Base-by-base conservation (phyloP, 2,329 filamentous ascomycete genomes). In the Kalmusia sp. region DNA sequence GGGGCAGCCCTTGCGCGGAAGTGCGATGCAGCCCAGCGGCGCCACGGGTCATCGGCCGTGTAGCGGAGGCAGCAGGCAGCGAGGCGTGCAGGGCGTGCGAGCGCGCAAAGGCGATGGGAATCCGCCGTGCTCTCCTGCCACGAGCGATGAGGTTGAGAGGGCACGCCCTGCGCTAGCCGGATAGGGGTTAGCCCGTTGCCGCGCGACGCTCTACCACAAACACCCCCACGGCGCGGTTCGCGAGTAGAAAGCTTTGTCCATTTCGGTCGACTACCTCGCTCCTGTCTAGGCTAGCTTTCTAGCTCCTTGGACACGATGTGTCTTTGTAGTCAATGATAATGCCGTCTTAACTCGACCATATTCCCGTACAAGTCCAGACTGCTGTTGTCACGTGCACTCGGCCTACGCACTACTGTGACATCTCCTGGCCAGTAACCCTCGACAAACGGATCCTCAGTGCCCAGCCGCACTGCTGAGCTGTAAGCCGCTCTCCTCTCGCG, bases 371-470 rank as follows among this genome's bases (percentile, higher is more conserved):
- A 80, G 33, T 83, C 79, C 25, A 70, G 38, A 41, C 76, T 72
- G 9, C 78, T 79, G n/a, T n/a, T n/a, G n/a, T n/a, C n/a, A n/a
- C n/a, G n/a, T n/a, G n/a, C n/a, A n/a, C n/a, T n/a, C n/a, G n/a
- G n/a, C n/a, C n/a, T n/a, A n/a, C n/a, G n/a, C n/a, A 87, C 73
- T 25, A 87, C 77, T 48, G 82, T 82, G 21, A 87, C 79, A 28
- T 84, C 76, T 5, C 85, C 85, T 25, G 81, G 78, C 85, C 85
- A 87, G 57, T 84, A 79, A 0, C 84, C 84, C 51, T 84, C 81
- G 0, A 85, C 77, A 12, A 70, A 66, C 17, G 70, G 68, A 3
- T 77, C 67, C 24, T 17, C 25, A 14, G 62, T 49, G 12, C 71
- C 73, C 44, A 65, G 70, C 34, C 33, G 59, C 49, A 60, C 51